These are phyloP conservation scores for Myrica gale DNA, from an alignment of 306 rosid genomes.

Conservation along the genomic window DNA sequence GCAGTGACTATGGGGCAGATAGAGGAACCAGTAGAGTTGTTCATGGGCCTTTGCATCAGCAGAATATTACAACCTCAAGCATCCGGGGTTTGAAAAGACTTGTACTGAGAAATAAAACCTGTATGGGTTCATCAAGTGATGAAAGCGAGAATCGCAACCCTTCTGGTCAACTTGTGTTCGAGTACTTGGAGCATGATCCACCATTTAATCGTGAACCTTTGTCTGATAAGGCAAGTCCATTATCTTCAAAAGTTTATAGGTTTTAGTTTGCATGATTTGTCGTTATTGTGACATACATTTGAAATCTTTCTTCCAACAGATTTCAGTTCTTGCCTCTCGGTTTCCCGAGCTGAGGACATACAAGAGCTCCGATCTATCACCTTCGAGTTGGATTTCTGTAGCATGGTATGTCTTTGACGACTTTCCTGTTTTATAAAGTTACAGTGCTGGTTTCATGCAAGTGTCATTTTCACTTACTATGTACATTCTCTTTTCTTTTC, in stretches of 20 bases:
- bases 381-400: conserved; percentile 87
- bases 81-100: conserved; percentile 46
- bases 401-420: conserved; percentile 57
- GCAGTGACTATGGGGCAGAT: conserved; percentile 61
- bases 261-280: not conserved
- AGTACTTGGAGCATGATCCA: conserved; percentile 70
- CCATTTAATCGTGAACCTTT: conserved; percentile 86
- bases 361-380: conserved; percentile 83
- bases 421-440: conserved; percentile 5
- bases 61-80: conserved; percentile 39
- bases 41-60: conserved; percentile 42
- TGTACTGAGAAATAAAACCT: conserved; percentile 43
- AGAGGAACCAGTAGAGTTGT: conserved; percentile 39
- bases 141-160: conserved; percentile 62
- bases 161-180: conserved; percentile 62
- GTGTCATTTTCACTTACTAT: conserved; percentile 1
- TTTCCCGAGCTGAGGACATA: conserved; percentile 75
- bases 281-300: conserved; percentile 28
- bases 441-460: conserved; percentile 7
- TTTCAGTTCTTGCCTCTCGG: conserved; percentile 58
- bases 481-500: conserved; percentile 11
- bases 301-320: conserved; percentile 47
- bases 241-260: conserved; percentile 18
- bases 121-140: conserved; percentile 61
- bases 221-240: conserved; percentile 69